A percentile compares a stretch with the other conserved stretches of the same genome.
Conservation (phyloP, 2,329 filamentous ascomycete species). For the Ophidiomyces ophidiicola region DNA sequence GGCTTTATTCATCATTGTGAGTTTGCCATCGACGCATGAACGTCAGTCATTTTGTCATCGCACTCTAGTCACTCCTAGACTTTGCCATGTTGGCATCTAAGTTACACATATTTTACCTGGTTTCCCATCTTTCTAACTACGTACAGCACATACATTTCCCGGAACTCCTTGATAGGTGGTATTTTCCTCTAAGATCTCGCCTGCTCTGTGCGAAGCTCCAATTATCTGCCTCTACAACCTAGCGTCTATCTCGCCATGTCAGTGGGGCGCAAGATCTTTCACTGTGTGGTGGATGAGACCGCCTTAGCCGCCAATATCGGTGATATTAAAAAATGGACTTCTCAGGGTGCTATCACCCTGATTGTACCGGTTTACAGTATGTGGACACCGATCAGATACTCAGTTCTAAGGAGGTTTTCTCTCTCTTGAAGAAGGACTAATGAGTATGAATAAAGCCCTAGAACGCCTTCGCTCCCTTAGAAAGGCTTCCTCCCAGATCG, state of each 20-base stretch:
- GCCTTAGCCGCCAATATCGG: conserved; percentile 41
- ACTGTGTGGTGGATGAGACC: conserved; percentile 43
- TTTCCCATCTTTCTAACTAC: conserved; percentile 5
- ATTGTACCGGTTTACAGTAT: conserved; percentile 43
- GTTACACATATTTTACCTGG: not conserved
- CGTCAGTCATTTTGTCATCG: conserved; percentile 1
- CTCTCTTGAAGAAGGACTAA: conserved; percentile 12
- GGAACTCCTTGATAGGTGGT: conserved; percentile 6
- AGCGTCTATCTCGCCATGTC: conserved; percentile 24
- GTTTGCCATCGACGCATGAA: conserved; percentile 15
- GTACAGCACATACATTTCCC: conserved; percentile 9
- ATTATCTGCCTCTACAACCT: no score
- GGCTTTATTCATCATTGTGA: conserved; percentile 22
- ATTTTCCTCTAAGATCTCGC: not conserved
- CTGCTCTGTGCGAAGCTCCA: not conserved
- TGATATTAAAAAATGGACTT: conserved; percentile 42
- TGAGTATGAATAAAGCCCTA: conserved; percentile 26
- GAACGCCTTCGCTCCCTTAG: conserved; percentile 37
- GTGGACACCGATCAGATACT: conserved; percentile 10
- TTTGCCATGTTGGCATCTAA: not conserved
- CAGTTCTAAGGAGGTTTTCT: conserved; percentile 14
- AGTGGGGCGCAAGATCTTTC: conserved; percentile 36
- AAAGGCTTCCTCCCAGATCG: conserved; percentile 35
- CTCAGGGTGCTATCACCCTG: conserved; percentile 38
- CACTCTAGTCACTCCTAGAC: not conserved